Evolutionary conservation across 2,329 filamentous ascomycete genomes (phyloP).

Genomic region (Teratosphaeria pseudoeucalypti): DNA sequence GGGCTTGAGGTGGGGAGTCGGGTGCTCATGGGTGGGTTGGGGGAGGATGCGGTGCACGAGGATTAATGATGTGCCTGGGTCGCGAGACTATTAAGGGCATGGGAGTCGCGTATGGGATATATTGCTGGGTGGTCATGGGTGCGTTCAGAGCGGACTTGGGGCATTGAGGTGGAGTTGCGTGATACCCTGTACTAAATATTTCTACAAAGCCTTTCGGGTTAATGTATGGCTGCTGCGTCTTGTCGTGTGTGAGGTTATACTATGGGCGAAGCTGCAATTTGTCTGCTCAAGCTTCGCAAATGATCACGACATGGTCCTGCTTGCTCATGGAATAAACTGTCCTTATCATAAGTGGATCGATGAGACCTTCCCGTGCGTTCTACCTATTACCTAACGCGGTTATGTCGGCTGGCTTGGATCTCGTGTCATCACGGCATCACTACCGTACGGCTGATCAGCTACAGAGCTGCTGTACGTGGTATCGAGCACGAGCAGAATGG

Average conservation of each 20-base stretch:
- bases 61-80: not conserved
- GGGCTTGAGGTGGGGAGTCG: conserved; percentile 2
- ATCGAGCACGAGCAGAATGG: not conserved
- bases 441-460: not conserved
- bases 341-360: too few species aligned
- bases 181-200: not conserved
- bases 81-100: not conserved
- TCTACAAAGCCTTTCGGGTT: not conserved
- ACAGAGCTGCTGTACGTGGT: not conserved
- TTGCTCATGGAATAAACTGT: not conserved
- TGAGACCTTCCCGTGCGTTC: too few species aligned
- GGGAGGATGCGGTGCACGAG: not conserved
- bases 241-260: not conserved
- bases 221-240: not conserved
- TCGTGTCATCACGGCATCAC: too few species aligned
- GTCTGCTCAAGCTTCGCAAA: not conserved
- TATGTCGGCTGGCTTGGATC: too few species aligned
- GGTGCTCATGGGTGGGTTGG: not conserved
- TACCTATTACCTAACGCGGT: too few species aligned
- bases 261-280: not conserved
- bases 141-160: not conserved
- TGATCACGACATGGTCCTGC: not conserved
- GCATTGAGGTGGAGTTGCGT: not conserved
- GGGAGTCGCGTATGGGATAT: not conserved
- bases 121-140: not conserved